Evolutionary conservation across 1,139 yeast species (phyloP), one percentile per base, ranked within the genome.

Genomic region (Lodderomyces oxycetoniae): DNA sequence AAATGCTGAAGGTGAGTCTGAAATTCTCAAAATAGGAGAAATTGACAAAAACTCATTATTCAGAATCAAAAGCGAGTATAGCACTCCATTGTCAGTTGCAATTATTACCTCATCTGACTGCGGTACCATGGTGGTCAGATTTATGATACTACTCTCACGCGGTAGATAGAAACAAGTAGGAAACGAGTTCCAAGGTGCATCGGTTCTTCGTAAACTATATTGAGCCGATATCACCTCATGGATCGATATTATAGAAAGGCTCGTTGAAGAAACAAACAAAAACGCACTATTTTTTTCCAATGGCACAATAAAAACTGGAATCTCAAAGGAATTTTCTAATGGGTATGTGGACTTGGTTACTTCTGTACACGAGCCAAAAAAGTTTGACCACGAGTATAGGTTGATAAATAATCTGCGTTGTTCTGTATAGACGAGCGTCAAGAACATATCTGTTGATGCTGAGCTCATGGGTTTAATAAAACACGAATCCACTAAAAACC

Each of bases 161-260:
- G 73, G 63, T 21, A 51, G 42, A 41, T 58, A 59, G 39, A 36
- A 63, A 20, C 52, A 47, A 0, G 74, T 67, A 3, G 77, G 77
- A 44, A 71, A 71, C 0, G 59, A 35, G 4, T 28, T 21, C 43
- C 45, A 43, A 3, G 42, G 44, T 15, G 43, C 40, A 2, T 33
- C 35, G 10, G 36, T 36, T 2, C 49, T 40, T 3, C 44, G 36
- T 40, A 70, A 71, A 28, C 55, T 49, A 39, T 64, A 64, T 32
- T 67, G 68, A 1, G 71, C 77, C 2, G 76, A 68, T n/a, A 67
- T 47, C 4, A 72, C 65, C 34, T 67, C 63, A 47, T 67, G 71
- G 8, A 68, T 53, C 5, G 71, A 53, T 4, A 72, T 48, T 1
- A 63, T 45, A 3, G 54, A 46, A 4, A 67, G 35, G 24, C 52